These are phyloP conservation scores for Elongisporangium anandrum DNA, from an alignment of 352 stramenopile genomes.

Conservation along the genomic window DNA sequence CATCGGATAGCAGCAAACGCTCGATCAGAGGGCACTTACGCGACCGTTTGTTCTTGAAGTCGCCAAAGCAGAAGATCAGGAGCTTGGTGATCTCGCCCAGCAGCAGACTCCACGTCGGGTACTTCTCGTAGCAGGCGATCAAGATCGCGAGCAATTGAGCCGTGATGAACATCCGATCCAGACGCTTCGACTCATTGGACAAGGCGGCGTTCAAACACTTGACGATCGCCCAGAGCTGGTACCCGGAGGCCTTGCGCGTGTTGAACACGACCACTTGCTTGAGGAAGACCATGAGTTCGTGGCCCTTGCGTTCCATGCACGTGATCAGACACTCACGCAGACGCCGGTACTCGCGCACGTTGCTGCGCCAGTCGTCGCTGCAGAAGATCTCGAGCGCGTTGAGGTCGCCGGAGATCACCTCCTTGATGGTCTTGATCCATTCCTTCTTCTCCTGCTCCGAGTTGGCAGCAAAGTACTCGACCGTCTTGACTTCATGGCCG, in stretches of 20 bases:
- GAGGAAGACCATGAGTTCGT: slow-evolving; percentile 79
- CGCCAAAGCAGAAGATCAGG: slow-evolving; percentile 76
- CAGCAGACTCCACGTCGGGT: slow-evolving; percentile 71
- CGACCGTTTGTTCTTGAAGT: slow-evolving; percentile 86
- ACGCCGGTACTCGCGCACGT: slow-evolving; percentile 75
- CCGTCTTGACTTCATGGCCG: slow-evolving; percentile 29
- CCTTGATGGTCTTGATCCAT: slow-evolving; percentile 68
- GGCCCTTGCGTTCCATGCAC: slow-evolving; percentile 76
- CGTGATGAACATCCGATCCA: slow-evolving; percentile 81
- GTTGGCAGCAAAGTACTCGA: slow-evolving; percentile 72
- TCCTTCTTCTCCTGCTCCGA: slow-evolving; percentile 59
- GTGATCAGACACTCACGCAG: slow-evolving; percentile 78
- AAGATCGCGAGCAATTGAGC: slow-evolving; percentile 66
- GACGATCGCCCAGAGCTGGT: slow-evolving; percentile 68
- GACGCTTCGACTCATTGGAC: slow-evolving; percentile 75
- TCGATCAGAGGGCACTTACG: slow-evolving; percentile 75
- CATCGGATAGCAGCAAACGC: slow-evolving; percentile 51
- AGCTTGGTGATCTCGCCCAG: slow-evolving; percentile 84
- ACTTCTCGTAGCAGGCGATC: slow-evolving; percentile 78
- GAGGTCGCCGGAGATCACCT: slow-evolving; percentile 76
- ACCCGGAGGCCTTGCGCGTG: slow-evolving; percentile 58
- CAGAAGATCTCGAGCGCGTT: slow-evolving; percentile 86
- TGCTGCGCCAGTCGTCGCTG: slow-evolving; percentile 87
- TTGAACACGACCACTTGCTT: slow-evolving; percentile 72
- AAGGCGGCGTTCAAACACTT: slow-evolving; percentile 73